Conservation (phyloP, 257 asterid species). For the Solanum appendiculatum region DNA sequence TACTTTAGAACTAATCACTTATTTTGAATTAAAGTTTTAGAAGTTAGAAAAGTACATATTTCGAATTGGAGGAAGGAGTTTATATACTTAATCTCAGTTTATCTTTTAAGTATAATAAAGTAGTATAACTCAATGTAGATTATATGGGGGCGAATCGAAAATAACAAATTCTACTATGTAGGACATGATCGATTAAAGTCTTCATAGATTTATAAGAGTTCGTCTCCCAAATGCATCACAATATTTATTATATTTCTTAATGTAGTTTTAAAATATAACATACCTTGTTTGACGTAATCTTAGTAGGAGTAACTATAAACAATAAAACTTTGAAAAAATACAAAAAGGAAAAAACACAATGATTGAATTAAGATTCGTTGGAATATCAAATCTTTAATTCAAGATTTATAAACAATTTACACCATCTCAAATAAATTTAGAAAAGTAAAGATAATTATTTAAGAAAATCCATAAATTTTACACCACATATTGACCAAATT, state of each 20-base stretch:
- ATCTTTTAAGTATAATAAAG: too few relatives aligned
- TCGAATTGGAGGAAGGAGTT: too few relatives aligned
- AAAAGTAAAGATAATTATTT: neutral
- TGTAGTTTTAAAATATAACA: too few relatives aligned
- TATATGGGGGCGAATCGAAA: too few relatives aligned
- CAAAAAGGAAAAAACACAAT: neutral
- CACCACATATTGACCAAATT: neutral
- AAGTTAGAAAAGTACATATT: neutral
- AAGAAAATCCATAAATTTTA: neutral
- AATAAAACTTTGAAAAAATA: neutral
- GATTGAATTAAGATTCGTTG: neutral
- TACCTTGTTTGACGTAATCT: neutral
- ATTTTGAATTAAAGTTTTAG: too few relatives aligned
- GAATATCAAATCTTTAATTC: neutral
- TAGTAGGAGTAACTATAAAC: neutral
- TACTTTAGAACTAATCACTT: too few relatives aligned
- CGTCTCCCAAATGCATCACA: too few relatives aligned
- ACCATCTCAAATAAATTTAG: neutral
- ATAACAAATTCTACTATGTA: too few relatives aligned
- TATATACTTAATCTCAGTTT: neutral
- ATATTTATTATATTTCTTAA: too few relatives aligned
- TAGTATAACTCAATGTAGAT: too few relatives aligned
- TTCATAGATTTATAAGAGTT: too few relatives aligned
- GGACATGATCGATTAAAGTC: too few relatives aligned
- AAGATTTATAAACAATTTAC: neutral